Base-by-base conservation (phyloP, 805 yeast species). In the Metschnikowia similis region DNA sequence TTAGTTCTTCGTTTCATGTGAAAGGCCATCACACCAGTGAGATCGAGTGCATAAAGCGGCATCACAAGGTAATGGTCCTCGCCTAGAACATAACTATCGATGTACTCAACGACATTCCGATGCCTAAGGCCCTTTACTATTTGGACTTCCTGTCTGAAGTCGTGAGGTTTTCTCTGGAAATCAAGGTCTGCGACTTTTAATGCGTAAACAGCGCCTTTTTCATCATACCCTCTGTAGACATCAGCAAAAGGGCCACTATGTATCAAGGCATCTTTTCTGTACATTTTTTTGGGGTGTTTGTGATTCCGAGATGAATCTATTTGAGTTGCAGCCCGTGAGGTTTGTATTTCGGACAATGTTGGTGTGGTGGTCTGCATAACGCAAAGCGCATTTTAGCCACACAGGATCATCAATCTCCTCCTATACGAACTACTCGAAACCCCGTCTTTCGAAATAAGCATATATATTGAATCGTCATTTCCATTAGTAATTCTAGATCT, bases 151-250 rank as follows among this genome's bases (percentile, higher is more conserved):
- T 59, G 57, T 14, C 56, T 48, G 32, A 70, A 58, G 48, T 66
- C 56, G 57, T 73, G 78, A 1, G 78, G 78, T 30, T 66, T 66
- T 26, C 60, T 41, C 34, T 56, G 49, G 27, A 72, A 56, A 52
- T 73, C 78, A 34, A 55, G 57, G 52, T 72, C 77, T 8, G 72
- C 73, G 6, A 67, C 61, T 49, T 73, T 73, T 46, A 73, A 56
- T 3, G 71, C 71, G n/a, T 65, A 56, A 8, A 43, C 21, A 8
- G 16, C 34, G 9, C 52, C 54, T 8, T 38, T 9, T 8, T 50
- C 39, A 35, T 61, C 62, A 17, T 39, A 53, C 8, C 66, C 70
- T 35, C 52, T 51, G 51, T 68, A 71, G 10, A 72, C 62, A 36
- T 64, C 66, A 7, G 72, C 66, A 48, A 64, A 62, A 2, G 70